Evolutionary conservation across 2,329 filamentous ascomycete genomes (phyloP).

Genomic region (Shiraia sp.): DNA sequence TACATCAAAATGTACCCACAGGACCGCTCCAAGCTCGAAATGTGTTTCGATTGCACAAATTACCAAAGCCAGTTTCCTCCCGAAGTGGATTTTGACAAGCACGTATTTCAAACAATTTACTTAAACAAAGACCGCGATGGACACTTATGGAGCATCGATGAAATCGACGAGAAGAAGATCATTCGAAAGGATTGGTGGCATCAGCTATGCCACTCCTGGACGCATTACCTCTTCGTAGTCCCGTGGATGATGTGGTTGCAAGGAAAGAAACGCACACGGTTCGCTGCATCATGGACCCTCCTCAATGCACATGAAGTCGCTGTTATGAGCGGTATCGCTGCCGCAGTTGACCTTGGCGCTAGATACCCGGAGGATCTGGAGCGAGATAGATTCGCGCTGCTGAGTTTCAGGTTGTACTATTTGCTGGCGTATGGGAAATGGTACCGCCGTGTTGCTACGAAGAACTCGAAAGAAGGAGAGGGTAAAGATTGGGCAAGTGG

Average conservation of each 20-base stretch:
- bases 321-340: conserved; percentile 71
- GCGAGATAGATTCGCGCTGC: conserved; percentile 63
- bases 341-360: conserved; percentile 70
- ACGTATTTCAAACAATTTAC: conserved; percentile 73
- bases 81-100: conserved; percentile 58
- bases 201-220: conserved; percentile 66
- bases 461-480: conserved; percentile 50
- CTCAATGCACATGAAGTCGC: conserved; percentile 73
- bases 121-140: conserved; percentile 60
- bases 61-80: conserved; percentile 73
- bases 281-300: conserved; percentile 70
- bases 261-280: conserved; percentile 64
- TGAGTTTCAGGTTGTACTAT: conserved; percentile 66
- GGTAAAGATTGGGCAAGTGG: conserved; percentile 62
- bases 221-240: conserved; percentile 67
- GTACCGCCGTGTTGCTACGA: conserved; percentile 54
- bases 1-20: conserved; percentile 63
- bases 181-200: conserved; percentile 71
- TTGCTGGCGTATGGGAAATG: conserved; percentile 64
- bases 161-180: conserved; percentile 63
- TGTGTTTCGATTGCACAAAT: conserved; percentile 74
- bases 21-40: conserved; percentile 61
- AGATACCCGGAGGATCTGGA: conserved; percentile 66
- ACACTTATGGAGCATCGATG: conserved; percentile 62
- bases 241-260: conserved; percentile 75